Evolutionary conservation across 805 yeast species (phyloP), one percentile per base, ranked within the genome.

Genomic region (Jamesozyma rosinii): DNA sequence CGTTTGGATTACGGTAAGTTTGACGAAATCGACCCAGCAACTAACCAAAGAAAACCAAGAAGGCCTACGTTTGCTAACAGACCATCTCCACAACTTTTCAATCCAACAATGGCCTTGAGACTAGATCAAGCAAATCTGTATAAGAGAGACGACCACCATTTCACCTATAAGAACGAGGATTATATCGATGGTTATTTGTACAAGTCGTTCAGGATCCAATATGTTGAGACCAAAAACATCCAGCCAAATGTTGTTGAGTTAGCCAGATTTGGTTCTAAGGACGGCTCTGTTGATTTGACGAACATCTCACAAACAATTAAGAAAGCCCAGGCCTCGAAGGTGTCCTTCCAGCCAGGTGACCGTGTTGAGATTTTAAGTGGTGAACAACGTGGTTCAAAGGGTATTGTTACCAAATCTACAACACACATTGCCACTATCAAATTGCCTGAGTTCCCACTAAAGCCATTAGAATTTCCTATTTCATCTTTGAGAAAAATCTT

Each of bases 321-420:
- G 58, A 76, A 76, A 49, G 69, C 77, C 2, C 70, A 76, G 42
- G 74, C 73, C 31, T 70, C 75, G 19, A 66, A 74, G 24, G 71
- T 78, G 29, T 65, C 72, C 3, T 90, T 89, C 69, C 95, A 87
- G 63, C 86, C 94, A 5, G 97, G 95, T 52, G 98, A 92, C 63
- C 76, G 84, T 52, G 96, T 92, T 38, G 95, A 89, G 65, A 84
- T 92, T 39, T 73, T 84, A 41, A 78, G 79, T 50, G 98, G 98
- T 60, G 98, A 92, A 66, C 97, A 89, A 66, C 79, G 89, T 37
- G 94, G 90, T 47, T 77, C 94, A 47, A 74, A 75, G 42, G 98
- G 97, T 65, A 74, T 74, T 41, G 95, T 90, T 41, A 73, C 83
- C 21, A 58, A 59, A 44, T 76, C 88, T 1, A 72, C 78, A 3